Conservation (phyloP, 2,329 filamentous ascomycete genomes). For the Magnaporthales sp. region DNA sequence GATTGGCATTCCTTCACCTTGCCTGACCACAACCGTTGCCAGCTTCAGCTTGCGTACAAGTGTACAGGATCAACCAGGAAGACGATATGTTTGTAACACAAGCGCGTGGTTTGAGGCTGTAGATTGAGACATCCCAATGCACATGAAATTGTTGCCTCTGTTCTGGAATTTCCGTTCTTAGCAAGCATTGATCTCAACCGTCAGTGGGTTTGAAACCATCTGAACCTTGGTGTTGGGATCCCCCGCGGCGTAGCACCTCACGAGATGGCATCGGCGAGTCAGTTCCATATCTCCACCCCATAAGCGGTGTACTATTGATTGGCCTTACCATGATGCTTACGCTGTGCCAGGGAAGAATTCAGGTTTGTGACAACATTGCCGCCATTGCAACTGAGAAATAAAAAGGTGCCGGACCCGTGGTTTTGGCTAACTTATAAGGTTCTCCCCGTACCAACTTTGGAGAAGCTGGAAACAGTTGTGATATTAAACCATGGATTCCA, state of each 20-base stretch:
- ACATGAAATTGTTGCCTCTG: background rate
- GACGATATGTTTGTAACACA: background rate
- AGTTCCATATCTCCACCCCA: background rate
- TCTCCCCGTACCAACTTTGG: background rate
- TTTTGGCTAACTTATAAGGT: background rate
- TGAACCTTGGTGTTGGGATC: background rate
- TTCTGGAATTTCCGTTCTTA: background rate
- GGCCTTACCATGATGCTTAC: background rate
- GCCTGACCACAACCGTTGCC: conserved; percentile 12
- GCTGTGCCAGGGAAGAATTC: background rate
- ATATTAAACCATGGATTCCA: too few species aligned
- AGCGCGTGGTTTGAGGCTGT: background rate
- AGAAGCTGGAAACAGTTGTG: background rate
- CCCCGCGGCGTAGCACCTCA: background rate
- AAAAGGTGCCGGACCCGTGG: background rate
- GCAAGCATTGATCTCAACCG: background rate
- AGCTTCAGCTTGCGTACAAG: background rate
- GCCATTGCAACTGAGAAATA: background rate
- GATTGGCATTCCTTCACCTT: background rate
- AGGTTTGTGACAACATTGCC: background rate
- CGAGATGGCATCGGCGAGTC: background rate
- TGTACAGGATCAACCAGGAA: background rate
- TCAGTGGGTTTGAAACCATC: too few species aligned
- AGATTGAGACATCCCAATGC: background rate
- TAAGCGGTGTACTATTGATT: background rate